These are phyloP conservation scores for Nakaseomyces uthaithaninus DNA, from an alignment of 1,139 yeast species.

Conservation along the genomic window DNA sequence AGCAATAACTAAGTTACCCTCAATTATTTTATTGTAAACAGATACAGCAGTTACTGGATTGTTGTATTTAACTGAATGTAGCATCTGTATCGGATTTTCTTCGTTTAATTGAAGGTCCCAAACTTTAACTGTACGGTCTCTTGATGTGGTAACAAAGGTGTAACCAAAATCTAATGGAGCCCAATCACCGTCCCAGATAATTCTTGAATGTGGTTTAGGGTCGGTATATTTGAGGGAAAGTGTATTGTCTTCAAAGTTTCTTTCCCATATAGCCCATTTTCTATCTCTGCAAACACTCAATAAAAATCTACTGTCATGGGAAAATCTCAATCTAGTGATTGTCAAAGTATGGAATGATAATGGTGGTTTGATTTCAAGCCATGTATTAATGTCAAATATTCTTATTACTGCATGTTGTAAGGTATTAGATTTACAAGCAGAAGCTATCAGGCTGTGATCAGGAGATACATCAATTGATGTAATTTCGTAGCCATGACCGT, in stretches of 20 bases:
- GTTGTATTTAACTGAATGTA: constrained; percentile 34
- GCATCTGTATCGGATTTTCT: constrained; percentile 23
- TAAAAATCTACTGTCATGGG: constrained; percentile 59
- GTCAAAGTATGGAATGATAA: constrained; percentile 70
- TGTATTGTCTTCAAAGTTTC: constrained; percentile 37
- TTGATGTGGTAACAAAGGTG: constrained; percentile 70
- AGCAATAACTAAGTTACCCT: constrained; percentile 39
- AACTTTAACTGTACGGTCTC: constrained; percentile 71
- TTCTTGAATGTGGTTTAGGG: constrained; percentile 78
- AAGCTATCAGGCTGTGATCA: constrained; percentile 59
- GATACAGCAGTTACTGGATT: constrained; percentile 72
- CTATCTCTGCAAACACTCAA: constrained; percentile 88
- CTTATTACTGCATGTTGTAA: constrained; percentile 80
- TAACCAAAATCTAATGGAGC: constrained; percentile 39
- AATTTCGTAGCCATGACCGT: constrained; percentile 96
- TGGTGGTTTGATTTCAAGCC: constrained; percentile 49
- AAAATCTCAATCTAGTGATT: constrained; percentile 72
- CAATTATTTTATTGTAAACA: constrained; percentile 33
- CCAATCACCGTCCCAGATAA: constrained; percentile 96
- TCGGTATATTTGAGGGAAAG: constrained; percentile 40
- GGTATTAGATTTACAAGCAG: constrained; percentile 87
- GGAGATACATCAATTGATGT: constrained; percentile 69
- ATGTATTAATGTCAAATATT: constrained; percentile 55
- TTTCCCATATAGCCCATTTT: constrained; percentile 69
- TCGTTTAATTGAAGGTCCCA: constrained; percentile 44